phyloP scores from a whole-genome alignment of 1,284 basidiomycete genomes.

The Pascua sp. region DNA sequence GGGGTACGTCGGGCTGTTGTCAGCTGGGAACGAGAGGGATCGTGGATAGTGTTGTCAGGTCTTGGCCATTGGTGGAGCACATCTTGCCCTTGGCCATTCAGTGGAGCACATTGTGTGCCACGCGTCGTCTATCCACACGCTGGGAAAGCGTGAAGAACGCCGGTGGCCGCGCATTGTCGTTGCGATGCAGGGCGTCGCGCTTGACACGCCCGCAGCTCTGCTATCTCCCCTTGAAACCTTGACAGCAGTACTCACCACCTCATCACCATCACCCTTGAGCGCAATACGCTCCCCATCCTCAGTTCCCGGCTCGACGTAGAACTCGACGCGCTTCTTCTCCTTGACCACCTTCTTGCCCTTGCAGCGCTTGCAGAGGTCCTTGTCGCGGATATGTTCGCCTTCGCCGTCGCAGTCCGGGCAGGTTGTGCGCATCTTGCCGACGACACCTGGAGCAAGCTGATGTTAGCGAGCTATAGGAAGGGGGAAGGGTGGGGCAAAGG shows the following conservation, averaged over 20 bases:
- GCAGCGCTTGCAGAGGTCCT: conserved; percentile 96
- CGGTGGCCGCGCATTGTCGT: no score
- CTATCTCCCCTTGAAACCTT: not conserved
- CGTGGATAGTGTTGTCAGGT: not conserved
- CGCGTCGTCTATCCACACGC: no score
- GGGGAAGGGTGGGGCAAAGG: no score
- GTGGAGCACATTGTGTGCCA: no score
- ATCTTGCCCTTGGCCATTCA: no score
- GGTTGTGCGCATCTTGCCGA: conserved; percentile 53
- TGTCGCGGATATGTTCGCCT: conserved; percentile 78
- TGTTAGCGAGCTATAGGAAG: not conserved
- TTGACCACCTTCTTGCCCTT: conserved; percentile 80
- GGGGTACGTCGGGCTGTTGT: conserved; percentile 67
- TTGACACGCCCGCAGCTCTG: not conserved
- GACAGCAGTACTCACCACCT: conserved; percentile 59
- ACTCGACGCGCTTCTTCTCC: conserved; percentile 83
- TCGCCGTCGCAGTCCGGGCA: conserved; percentile 77
- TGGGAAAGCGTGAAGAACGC: no score
- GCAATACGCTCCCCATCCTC: conserved; percentile 78
- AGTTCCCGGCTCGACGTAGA: conserved; percentile 85
- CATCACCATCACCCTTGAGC: conserved; percentile 83
- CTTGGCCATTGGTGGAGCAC: no score
- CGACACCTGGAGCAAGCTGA: conserved; percentile 47
- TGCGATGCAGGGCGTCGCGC: no score
- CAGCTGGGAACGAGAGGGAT: conserved; percentile 12